These are phyloP conservation scores for Cercophora sp. DNA, from an alignment of 495 filamentous ascomycete genomes.

Conservation along the genomic window DNA sequence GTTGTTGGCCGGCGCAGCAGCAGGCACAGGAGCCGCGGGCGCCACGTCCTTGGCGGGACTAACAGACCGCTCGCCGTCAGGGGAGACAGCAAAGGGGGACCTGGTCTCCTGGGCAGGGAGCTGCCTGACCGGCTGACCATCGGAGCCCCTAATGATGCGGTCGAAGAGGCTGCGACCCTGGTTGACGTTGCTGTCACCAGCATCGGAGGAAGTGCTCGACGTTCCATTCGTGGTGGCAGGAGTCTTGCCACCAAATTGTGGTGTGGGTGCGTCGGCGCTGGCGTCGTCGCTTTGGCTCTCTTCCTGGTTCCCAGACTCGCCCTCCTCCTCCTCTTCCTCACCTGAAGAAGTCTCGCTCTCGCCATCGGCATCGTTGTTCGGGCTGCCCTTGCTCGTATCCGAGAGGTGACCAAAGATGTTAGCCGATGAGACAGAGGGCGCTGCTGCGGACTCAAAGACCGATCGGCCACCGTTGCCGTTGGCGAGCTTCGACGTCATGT, in stretches of 20 bases:
- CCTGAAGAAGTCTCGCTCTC: conserved; percentile 46
- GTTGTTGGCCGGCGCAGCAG: conserved; percentile 32
- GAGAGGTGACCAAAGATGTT: conserved; percentile 66
- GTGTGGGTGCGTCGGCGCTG: conserved; percentile 33
- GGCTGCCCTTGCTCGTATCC: conserved; percentile 46
- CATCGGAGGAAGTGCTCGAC: conserved; percentile 31
- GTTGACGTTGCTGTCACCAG: conserved; percentile 31
- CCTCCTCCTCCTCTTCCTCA: conserved; percentile 39
- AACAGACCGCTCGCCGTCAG: conserved; percentile 29
- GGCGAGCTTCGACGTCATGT: conserved; percentile 7
- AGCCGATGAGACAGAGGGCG: conserved; percentile 16
- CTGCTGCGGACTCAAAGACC: conserved; percentile 23
- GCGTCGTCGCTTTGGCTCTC: conserved; percentile 27
- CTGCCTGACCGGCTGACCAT: conserved; percentile 47
- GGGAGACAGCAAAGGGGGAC: conserved; percentile 22
- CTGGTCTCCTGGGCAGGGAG: conserved; percentile 19
- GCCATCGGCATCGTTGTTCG: conserved; percentile 41
- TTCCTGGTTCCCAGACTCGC: conserved; percentile 40
- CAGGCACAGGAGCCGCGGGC: conserved; percentile 22
- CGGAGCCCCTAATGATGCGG: conserved; percentile 45
- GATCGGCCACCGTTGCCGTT: conserved; percentile 21
- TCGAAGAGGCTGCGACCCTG: conserved; percentile 56
- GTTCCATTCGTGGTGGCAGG: conserved; percentile 20
- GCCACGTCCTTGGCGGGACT: conserved; percentile 34
- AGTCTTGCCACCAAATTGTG: conserved; percentile 27